Percentiles rank a stretch among this genome's conserved stretches.
These are phyloP conservation scores for Metarhizium robertsii DNA, from an alignment of 2,329 filamentous ascomycete species.

Conservation along the genomic window DNA sequence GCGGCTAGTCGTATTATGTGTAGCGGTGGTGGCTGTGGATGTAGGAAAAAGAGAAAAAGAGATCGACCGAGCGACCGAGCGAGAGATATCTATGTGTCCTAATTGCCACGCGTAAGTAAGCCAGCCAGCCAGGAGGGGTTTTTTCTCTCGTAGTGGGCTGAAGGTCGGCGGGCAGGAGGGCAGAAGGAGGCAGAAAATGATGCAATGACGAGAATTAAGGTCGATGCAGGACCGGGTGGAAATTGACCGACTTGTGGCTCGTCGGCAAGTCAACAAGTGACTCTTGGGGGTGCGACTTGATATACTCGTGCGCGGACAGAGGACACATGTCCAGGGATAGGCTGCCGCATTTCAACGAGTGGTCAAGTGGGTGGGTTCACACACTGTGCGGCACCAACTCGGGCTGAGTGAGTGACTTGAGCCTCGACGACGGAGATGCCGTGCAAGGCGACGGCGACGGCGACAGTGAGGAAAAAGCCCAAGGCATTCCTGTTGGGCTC, in stretches of 20 bases:
- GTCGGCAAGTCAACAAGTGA: neutral
- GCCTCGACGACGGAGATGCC: neutral
- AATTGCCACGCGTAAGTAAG: conserved; percentile 20
- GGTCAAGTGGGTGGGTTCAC: conserved; percentile 6
- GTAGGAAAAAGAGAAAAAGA: conserved; percentile 7
- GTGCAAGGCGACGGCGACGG: neutral
- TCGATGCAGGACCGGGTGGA: neutral
- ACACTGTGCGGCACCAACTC: neutral
- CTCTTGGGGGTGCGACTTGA: conserved; percentile 6
- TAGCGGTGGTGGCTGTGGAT: conserved; percentile 6
- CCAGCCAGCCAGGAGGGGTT: conserved; percentile 11
- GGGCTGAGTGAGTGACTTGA: neutral
- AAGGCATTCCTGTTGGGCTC: neutral
- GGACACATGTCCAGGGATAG: conserved; percentile 15
- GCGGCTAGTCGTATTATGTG: conserved; percentile 12
- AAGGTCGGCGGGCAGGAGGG: neutral
- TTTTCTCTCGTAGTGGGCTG: conserved; percentile 9
- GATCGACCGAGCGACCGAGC: conserved; percentile 6
- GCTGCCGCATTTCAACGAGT: conserved; percentile 9
- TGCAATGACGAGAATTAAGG: neutral
- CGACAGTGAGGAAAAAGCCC: neutral
- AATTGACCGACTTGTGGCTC: neutral
- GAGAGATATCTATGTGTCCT: conserved; percentile 14
- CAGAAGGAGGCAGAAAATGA: neutral
- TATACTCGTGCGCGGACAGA: conserved; percentile 11